Base-by-base conservation (phyloP, 2,329 filamentous ascomycete genomes). In the Diplodia mutila region DNA sequence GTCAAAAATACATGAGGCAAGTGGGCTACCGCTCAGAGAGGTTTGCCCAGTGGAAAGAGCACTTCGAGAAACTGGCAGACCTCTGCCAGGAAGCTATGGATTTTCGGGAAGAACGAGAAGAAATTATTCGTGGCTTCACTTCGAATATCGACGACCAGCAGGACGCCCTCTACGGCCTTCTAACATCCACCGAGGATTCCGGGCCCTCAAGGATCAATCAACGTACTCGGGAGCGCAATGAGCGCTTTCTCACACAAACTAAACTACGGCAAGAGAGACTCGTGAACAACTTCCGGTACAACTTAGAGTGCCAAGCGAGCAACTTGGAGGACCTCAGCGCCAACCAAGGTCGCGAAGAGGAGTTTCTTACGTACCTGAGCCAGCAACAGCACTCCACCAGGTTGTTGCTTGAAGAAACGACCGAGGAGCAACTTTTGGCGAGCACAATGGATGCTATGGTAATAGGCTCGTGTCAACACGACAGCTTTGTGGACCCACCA, bases 41-140 rank as follows among this genome's bases (percentile, higher is more conserved):
- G 2, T 29, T 53, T 3, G 18, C 21, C 23, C 11, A 29, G 5
- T 53, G 23, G 49, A 29, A 27, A 18, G 12, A 53, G 25, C 12
- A 53, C 27, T 53, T 53, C 12, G 11, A 53, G 11, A 12, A 53
- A 25, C 16, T 53, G 25, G 12, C 49, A 3, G 25, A 27, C 11
- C 25, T 18, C 1, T 53, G 12, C 25, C 12, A 27, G 16, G 23
- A 53, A 6, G 51, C 51, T 9, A n/a, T 29, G 14, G 27, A 54
- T 4, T 27, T 54, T 4, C 16, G 25, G 4, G n/a, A 34, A n/a
- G 27, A 54, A 12, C 18, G 16, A 5, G 3, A 8, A 6, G 16
- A 4, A 7, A 3, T n/a, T 1, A 3, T n/a, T n/a, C 3, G 3
- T 1, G 5, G 1, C 18, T 54, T 16, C 6, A 4, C n/a, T 4